phyloP scores from a whole-genome alignment of 352 stramenopile genomes.

The Pythium phragmitis region DNA sequence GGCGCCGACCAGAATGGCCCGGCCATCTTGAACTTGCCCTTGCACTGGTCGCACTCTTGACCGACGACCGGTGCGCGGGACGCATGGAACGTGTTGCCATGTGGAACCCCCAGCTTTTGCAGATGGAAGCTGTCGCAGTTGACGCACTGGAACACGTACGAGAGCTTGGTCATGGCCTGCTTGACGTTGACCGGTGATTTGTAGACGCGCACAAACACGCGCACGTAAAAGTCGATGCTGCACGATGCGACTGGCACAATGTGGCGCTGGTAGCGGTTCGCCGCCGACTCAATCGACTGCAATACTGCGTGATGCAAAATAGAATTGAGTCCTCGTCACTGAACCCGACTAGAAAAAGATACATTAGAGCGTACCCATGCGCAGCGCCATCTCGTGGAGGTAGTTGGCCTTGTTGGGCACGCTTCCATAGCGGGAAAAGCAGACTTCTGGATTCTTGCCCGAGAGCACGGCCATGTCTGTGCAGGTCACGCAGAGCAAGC shows the following conservation, averaged over 20 bases:
- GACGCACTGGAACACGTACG: constrained; percentile 89
- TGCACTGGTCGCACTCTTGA: constrained; percentile 77
- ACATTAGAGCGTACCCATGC: constrained; percentile 53
- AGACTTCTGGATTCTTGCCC: constrained; percentile 88
- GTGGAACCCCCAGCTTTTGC: constrained; percentile 88
- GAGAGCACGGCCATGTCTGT: constrained; percentile 97
- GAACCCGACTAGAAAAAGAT: background rate
- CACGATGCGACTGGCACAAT: constrained; percentile 97
- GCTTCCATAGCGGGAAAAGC: constrained; percentile 83
- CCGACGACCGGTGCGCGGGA: constrained; percentile 71
- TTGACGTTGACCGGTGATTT: constrained; percentile 95
- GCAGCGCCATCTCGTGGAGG: constrained; percentile 85
- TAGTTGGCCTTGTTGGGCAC: constrained; percentile 89
- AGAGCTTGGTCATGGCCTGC: constrained; percentile 90
- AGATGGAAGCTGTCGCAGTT: constrained; percentile 98
- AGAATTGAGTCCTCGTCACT: background rate
- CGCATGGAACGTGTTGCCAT: constrained; percentile 85
- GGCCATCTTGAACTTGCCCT: constrained; percentile 88
- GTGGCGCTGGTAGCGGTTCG: constrained; percentile 95
- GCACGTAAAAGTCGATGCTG: constrained; percentile 99
- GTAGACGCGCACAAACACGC: constrained; percentile 99
- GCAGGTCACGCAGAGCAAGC: constrained; percentile 98
- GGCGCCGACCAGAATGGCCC: constrained; percentile 97
- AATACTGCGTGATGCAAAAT: constrained; percentile 66
- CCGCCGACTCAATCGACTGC: constrained; percentile 92